Evolutionary conservation across 345 rosid genomes (phyloP), one percentile per base, ranked within the genome.

Genomic region (Anastatica hierochuntica): DNA sequence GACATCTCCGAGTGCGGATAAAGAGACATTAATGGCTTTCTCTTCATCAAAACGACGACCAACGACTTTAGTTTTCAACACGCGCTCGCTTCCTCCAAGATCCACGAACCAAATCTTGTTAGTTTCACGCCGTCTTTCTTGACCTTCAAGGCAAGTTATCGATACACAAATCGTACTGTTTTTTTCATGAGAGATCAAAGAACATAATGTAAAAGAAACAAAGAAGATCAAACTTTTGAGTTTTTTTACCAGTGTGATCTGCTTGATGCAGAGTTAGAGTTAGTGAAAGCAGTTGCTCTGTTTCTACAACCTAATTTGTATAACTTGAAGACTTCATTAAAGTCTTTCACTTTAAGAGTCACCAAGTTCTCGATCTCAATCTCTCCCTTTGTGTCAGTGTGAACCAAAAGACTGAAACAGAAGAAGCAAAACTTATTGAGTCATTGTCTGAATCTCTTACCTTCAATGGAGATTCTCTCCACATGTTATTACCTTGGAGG

Each of bases 71-170:
- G 92, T 83, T 78, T 87, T 87, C 63, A 77, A 62, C 49, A 81
- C 89, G n/a, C 95, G 88, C 69, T 86, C 95, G 39, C 95, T 86
- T 56, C 95, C 95, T 29, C 92, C 95, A 14, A 83, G 84, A 59
- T 86, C 95, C 18, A 83, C 73, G 43, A 83, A 58, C 95, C 95
- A 86, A 36, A 86, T 61, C 68, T 83, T 83, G 52, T 70, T 83
- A 43, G 66, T 77, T 66, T 72, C 76, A n/a, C 80, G 74, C 33
- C 73, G 67, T 70, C 96, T 87, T 69, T 81, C 89, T 3, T 67
- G 61, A 60, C 83, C 80, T 43, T 69, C 58, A 44, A 45, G 61
- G 63, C 92, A 79, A 49, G 83, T 73, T 1, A 87, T 64, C 14
- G 76, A 63, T 29, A 81, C 72, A 43, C 87, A 76, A 44, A 76